A percentile compares a stretch with the other conserved stretches of the same genome.
phyloP scores from a whole-genome alignment of 176 grass and related monocot species.

The Poa annua region DNA sequence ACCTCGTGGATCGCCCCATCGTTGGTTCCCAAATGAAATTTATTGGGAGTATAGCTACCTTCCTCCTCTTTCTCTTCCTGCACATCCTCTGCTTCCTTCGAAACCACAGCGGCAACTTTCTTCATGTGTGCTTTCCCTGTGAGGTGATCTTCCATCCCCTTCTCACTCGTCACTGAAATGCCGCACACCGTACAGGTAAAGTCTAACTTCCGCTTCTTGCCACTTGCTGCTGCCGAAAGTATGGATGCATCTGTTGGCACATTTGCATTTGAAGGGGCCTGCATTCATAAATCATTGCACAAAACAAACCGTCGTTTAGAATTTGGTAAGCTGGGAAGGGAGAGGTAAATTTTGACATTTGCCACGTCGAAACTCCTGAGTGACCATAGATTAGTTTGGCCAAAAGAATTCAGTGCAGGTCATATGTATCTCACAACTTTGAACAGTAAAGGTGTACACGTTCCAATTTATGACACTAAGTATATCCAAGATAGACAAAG shows the following conservation, averaged over 20 bases:
- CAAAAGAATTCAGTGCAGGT: no score
- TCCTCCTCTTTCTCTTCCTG: background rate
- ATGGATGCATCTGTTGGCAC: background rate
- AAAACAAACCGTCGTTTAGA: background rate
- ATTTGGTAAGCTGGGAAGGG: background rate
- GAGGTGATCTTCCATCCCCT: slow-evolving; percentile 31
- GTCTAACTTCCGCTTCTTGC: slow-evolving; percentile 24
- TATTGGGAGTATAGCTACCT: slow-evolving; percentile 5
- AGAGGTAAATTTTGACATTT: background rate
- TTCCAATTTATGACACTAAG: no score
- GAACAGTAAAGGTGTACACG: no score
- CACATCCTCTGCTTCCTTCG: background rate
- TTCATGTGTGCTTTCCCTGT: slow-evolving; percentile 31
- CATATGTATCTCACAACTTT: no score
- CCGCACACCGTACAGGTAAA: slow-evolving; percentile 33
- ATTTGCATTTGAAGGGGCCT: background rate
- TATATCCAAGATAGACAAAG: no score
- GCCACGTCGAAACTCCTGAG: background rate
- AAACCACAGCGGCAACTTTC: slow-evolving; percentile 1
- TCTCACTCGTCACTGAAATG: slow-evolving; percentile 14
- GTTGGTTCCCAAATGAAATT: slow-evolving; percentile 3
- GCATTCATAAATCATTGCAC: background rate
- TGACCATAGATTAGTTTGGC: no score
- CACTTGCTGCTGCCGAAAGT: background rate
- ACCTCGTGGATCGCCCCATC: background rate